A percentile compares a stretch with the other conserved stretches of the same genome.
phyloP scores from a whole-genome alignment of 2,329 filamentous ascomycete species.

The Pyricularia pennisetigena region DNA sequence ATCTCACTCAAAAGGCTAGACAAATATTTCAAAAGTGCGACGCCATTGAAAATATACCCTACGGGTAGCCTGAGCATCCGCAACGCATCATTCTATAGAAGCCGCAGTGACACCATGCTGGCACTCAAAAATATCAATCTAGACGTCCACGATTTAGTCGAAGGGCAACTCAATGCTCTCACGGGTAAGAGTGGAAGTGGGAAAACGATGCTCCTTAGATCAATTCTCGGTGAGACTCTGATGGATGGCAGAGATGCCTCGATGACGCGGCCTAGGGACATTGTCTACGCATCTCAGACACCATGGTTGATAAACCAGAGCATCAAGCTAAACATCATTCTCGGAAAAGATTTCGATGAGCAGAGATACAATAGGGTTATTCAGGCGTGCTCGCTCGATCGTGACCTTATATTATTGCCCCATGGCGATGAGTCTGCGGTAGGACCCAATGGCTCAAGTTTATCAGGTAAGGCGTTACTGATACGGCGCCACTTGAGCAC shows the following conservation, averaged over 20 bases:
- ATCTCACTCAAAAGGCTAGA: conserved; percentile 43
- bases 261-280: conserved; percentile 26
- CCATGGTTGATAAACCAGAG: conserved; percentile 26
- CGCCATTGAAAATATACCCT: conserved; percentile 36
- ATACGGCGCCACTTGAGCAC: not conserved
- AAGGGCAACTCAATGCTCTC: conserved; percentile 44
- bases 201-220: conserved; percentile 44
- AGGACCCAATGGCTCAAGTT: conserved; percentile 14
- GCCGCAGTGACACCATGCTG: not conserved
- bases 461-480: conserved; percentile 8
- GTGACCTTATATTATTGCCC: conserved; percentile 14
- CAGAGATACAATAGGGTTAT: conserved; percentile 22
- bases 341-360: conserved; percentile 9
- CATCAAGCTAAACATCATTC: conserved; percentile 20
- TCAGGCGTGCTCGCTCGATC: conserved; percentile 13
- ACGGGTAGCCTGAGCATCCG: conserved; percentile 36
- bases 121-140: conserved; percentile 35
- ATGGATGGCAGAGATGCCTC: conserved; percentile 25
- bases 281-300: conserved; percentile 25
- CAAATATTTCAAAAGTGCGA: conserved; percentile 41
- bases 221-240: conserved; percentile 43
- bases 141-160: conserved; percentile 29
- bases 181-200: conserved; percentile 45
- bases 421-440: conserved; percentile 13
- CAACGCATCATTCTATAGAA: conserved; percentile 36